A percentile compares a stretch with the other conserved stretches of the same genome.
phyloP scores from a whole-genome alignment of 1,284 basidiomycete genomes.

The Marasmius fiardii region DNA sequence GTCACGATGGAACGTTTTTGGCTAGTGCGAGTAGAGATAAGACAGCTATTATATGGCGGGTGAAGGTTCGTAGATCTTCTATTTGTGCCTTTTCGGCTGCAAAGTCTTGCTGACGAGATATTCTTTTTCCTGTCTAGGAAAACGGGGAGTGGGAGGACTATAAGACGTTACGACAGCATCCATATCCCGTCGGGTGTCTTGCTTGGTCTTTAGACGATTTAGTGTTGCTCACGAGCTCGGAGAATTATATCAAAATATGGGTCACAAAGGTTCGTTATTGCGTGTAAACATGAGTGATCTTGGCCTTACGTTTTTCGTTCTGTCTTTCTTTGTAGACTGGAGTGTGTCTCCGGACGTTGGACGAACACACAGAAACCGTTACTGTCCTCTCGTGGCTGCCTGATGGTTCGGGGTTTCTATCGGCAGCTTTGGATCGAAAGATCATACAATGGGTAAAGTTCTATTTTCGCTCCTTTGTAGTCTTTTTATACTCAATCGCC shows the following conservation, averaged over 20 bases:
- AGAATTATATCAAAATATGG: slow-evolving; percentile 83
- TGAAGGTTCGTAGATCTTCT: slow-evolving; percentile 55
- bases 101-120: slow-evolving; percentile 3
- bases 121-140: slow-evolving; percentile 36
- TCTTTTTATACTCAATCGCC: slow-evolving; percentile 14
- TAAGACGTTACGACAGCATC: slow-evolving; percentile 69
- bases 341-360: slow-evolving; percentile 57
- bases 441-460: slow-evolving; percentile 82
- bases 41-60: slow-evolving; percentile 86
- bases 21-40: slow-evolving; percentile 89
- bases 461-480: slow-evolving; percentile 6
- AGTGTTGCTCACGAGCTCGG: slow-evolving; percentile 78
- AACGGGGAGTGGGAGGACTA: slow-evolving; percentile 58
- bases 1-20: slow-evolving; percentile 81
- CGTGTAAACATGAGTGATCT: neutral
- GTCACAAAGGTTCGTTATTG: slow-evolving; percentile 64
- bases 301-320: neutral
- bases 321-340: slow-evolving; percentile 52
- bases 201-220: slow-evolving; percentile 90
- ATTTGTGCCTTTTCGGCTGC: slow-evolving; percentile 1
- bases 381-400: slow-evolving; percentile 87
- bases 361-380: slow-evolving; percentile 80
- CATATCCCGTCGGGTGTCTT: slow-evolving; percentile 73
- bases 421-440: slow-evolving; percentile 85
- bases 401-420: slow-evolving; percentile 87